Evolutionary conservation across 2,329 filamentous ascomycete species (phyloP).

Genomic region (Colletotrichum lini): DNA sequence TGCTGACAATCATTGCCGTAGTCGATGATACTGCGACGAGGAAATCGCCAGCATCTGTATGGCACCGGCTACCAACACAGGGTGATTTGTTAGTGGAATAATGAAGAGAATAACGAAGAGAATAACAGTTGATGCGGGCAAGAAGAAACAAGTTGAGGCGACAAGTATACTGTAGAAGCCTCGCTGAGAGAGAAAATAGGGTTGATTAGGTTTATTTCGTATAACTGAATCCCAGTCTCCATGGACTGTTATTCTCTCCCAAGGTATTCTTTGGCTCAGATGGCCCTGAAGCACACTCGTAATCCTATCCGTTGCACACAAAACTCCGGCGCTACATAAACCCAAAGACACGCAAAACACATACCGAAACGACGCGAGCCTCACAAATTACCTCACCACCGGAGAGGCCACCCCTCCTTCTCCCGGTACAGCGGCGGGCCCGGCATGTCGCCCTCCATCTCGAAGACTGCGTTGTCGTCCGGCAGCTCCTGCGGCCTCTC

Average conservation of each 20-base stretch:
- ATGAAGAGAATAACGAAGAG: no score
- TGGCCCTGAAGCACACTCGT: not conserved
- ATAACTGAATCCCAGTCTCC: not conserved
- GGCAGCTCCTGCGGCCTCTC: conserved; percentile 38
- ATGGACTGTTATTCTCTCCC: not conserved
- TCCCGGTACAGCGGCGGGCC: conserved; percentile 38
- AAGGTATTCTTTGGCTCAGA: not conserved
- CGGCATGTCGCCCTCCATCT: conserved; percentile 40
- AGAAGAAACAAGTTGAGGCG: no score
- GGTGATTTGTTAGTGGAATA: no score
- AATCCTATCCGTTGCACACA: not conserved
- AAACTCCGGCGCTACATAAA: conserved; percentile 35
- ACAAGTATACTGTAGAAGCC: no score
- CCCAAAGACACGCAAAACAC: not conserved
- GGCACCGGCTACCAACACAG: no score
- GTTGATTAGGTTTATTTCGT: conserved; percentile 9
- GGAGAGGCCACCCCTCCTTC: conserved; percentile 34
- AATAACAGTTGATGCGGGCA: no score
- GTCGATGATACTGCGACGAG: no score
- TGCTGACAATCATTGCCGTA: no score
- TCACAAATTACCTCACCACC: not conserved
- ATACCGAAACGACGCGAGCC: not conserved
- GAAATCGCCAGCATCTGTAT: no score
- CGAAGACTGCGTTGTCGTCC: conserved; percentile 26
- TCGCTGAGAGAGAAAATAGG: no score